phyloP scores from a whole-genome alignment of 306 rosid genomes.

The Quercus cerris region DNA sequence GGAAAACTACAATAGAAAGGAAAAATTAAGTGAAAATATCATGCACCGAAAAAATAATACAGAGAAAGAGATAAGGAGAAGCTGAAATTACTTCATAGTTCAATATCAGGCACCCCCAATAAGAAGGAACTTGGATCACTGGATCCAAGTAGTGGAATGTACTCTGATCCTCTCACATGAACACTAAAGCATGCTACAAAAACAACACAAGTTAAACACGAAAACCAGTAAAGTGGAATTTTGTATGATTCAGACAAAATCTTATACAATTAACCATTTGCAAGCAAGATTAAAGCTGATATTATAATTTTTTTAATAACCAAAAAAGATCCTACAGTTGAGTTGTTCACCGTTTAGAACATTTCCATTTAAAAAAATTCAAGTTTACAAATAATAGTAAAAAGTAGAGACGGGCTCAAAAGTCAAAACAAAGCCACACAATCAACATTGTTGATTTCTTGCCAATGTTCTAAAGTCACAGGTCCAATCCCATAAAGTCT shows the following conservation, averaged over 20 bases:
- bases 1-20: not conserved
- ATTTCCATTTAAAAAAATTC: not conserved
- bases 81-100: constrained; percentile 45
- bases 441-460: not conserved
- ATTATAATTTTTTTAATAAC: not conserved
- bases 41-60: not conserved
- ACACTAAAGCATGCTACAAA: constrained; percentile 89
- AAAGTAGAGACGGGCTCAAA: not conserved
- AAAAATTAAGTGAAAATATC: not conserved
- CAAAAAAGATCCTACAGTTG: not conserved
- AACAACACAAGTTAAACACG: constrained; percentile 1
- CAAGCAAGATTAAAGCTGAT: not conserved
- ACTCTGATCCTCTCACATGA: constrained; percentile 94
- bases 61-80: not conserved
- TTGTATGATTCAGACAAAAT: not conserved
- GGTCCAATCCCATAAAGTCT: not conserved
- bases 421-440: not conserved
- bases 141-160: constrained; percentile 75
- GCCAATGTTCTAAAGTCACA: not conserved
- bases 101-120: constrained; percentile 67
- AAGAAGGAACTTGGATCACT: constrained; percentile 69
- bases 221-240: not conserved
- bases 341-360: not conserved
- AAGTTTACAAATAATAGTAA: not conserved
- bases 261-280: not conserved